Base-by-base conservation (phyloP, 306 rosid genomes). In the Hippophae gyantsensis region DNA sequence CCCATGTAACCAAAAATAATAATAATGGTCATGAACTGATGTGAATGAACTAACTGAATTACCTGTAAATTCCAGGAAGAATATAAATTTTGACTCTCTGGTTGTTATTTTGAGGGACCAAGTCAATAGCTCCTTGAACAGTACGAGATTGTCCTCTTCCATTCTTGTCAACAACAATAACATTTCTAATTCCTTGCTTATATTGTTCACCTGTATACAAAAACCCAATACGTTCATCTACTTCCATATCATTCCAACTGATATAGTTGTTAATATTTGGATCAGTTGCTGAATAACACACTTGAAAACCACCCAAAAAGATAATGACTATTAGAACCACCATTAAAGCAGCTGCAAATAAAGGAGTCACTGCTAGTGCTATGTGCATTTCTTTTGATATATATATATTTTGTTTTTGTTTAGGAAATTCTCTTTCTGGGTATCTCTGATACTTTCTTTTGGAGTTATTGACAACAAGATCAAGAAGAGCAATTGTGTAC, bases 41-140 rank as follows among this genome's bases (percentile, higher is more conserved):
- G 7, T 14, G 9, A 25, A 61, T 7, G n/a, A 14, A 43, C 38
- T n/a, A 48, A 8, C 25, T 57, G 13, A 60, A 26, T 13, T 38
- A 83, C 98, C 95, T 87, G 86, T 92, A 92, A 76, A 79, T 69
- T 61, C 96, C 99, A 3, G 99, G 95, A 62, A 41, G 81, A 78
- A 92, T 82, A 73, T 60, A 80, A 42, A 92, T 92, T 65, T 88
- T 88, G 41, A 83, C 81, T 57, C 99, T 81, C 1, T 75, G 52
- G 10, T 51, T 65, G 57, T 85, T 88, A 18, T 71, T 57, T 13
- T 72, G 43, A 14, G 96, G 93, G 72, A 88, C 84, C 88, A 88
- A 61, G 61, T 92, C 84, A 48, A 88, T 84, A 0, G 96, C 98
- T 38, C 86, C 96, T 77, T 87, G 96, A 76, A 92, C 85, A 48